Evolutionary conservation across 164 flowering plant species (phyloP).

Genomic region (Malania oleifera): DNA sequence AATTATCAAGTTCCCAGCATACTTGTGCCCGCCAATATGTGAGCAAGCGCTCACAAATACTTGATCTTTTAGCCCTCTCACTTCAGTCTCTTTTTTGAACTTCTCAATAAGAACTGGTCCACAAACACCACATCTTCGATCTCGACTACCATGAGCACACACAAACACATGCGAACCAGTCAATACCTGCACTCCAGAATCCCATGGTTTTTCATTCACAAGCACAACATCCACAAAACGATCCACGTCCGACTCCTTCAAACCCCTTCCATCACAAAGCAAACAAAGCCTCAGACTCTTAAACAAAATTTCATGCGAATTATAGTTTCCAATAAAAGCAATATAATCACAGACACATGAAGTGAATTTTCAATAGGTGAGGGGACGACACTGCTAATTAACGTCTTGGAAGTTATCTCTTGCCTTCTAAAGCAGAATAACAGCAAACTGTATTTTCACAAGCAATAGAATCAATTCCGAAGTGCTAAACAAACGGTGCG

Average conservation of each 20-base stretch:
- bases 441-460: no score
- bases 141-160: constrained; percentile 85
- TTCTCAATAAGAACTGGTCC: constrained; percentile 82
- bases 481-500: no score
- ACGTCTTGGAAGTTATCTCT: no score
- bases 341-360: neutral
- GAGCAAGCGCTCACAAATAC: constrained; percentile 77
- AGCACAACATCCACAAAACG: constrained; percentile 81
- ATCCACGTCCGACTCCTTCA: constrained; percentile 65
- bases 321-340: neutral
- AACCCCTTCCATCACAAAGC: constrained; percentile 40
- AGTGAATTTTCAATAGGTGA: neutral
- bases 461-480: no score
- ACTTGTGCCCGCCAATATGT: constrained; percentile 92
- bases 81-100: constrained; percentile 58
- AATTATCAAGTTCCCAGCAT: constrained; percentile 88
- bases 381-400: no score
- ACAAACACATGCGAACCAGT: constrained; percentile 76
- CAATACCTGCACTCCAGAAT: constrained; percentile 41
- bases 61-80: constrained; percentile 47
- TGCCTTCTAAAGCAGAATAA: no score
- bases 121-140: constrained; percentile 91
- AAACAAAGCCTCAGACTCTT: constrained; percentile 10
- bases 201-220: constrained; percentile 60
- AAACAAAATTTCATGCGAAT: neutral